Evolutionary conservation across 768 basidiomycete genomes (phyloP).

Genomic region (Boletus subcaerulescens): DNA sequence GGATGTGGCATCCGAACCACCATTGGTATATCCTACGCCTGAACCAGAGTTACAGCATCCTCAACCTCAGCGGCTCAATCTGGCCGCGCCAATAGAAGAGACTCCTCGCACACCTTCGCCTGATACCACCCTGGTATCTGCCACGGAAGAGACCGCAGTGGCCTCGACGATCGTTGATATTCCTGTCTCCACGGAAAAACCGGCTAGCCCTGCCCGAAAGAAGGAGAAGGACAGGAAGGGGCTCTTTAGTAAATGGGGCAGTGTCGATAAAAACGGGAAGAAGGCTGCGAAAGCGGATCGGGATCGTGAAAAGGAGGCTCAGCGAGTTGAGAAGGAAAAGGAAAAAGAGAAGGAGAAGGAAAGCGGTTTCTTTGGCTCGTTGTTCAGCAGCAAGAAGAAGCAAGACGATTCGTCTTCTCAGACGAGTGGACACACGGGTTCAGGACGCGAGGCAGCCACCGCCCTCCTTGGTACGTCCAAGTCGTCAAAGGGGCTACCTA

Average conservation of each 20-base stretch:
- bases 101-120: slow-evolving; percentile 65
- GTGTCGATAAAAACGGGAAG: slow-evolving; percentile 55
- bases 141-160: slow-evolving; percentile 27
- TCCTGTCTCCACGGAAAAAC: slow-evolving; percentile 18
- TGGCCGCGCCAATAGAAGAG: slow-evolving; percentile 28
- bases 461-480: slow-evolving; percentile 84
- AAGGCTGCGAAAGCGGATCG: slow-evolving; percentile 45
- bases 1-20: slow-evolving; percentile 20
- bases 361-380: slow-evolving; percentile 86
- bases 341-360: slow-evolving; percentile 47
- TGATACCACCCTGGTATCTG: slow-evolving; percentile 31
- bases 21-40: slow-evolving; percentile 35
- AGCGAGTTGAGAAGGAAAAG: slow-evolving; percentile 49
- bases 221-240: slow-evolving; percentile 77
- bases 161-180: slow-evolving; percentile 24
- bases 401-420: slow-evolving; percentile 60
- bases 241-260: slow-evolving; percentile 62
- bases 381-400: slow-evolving; percentile 89
- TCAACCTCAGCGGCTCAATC: slow-evolving; percentile 53
- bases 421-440: slow-evolving; percentile 34
- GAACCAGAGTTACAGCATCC: slow-evolving; percentile 58
- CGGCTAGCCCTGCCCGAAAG: slow-evolving; percentile 36
- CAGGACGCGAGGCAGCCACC: slow-evolving; percentile 82
- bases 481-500: slow-evolving; percentile 63
- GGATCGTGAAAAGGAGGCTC: slow-evolving; percentile 48